Evolutionary conservation across 2,329 filamentous ascomycete genomes (phyloP).

Genomic region (Botryotinia globosa): DNA sequence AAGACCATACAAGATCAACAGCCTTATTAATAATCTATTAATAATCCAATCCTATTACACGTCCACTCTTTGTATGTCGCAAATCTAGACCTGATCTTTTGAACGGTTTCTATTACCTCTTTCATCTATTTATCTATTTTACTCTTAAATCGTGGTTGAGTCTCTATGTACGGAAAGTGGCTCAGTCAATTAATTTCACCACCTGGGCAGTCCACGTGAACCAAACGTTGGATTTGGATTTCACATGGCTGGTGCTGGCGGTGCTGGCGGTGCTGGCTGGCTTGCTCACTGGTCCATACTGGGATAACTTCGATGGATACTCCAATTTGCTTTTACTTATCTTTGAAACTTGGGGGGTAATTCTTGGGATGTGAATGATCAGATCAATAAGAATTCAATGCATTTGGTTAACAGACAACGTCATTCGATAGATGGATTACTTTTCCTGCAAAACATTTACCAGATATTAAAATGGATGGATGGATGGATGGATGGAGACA

Average conservation of each 20-base stretch:
- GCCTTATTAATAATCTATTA: background rate
- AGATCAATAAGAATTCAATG: conserved; percentile 20
- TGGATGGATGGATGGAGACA: background rate
- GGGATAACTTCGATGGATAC: background rate
- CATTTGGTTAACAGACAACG: conserved; percentile 15
- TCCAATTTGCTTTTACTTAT: background rate
- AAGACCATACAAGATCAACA: background rate
- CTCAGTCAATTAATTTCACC: background rate
- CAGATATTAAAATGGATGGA: too few relatives aligned
- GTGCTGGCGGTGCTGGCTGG: background rate
- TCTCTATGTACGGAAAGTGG: background rate
- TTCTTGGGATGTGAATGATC: conserved; percentile 8
- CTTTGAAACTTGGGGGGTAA: conserved; percentile 14
- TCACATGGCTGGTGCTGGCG: background rate
- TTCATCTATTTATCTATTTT: background rate
- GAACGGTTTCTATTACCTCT: background rate
- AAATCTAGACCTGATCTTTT: background rate
- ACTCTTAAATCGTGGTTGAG: background rate
- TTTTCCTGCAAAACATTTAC: background rate
- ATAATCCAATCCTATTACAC: background rate
- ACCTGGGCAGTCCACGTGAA: too few relatives aligned
- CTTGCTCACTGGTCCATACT: background rate
- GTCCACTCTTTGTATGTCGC: background rate
- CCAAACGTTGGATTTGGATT: background rate
- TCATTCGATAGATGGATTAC: background rate